Base-by-base conservation (phyloP, 2,329 filamentous ascomycete genomes). In the Zymoseptoria tritici region DNA sequence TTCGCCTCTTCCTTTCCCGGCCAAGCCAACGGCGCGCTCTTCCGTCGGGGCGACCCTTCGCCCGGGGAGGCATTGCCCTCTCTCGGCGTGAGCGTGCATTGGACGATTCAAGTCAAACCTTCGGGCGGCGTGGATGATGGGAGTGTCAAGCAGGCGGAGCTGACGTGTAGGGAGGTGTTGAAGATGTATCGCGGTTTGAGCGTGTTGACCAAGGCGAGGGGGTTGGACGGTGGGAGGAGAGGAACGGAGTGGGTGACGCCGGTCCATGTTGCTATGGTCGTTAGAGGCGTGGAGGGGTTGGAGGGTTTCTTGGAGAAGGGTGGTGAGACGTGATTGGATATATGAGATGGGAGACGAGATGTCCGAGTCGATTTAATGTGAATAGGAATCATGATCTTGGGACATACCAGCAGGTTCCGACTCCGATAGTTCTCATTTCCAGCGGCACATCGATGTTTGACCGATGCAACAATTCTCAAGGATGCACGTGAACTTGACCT, bases 221-320 rank as follows among this genome's bases (percentile, higher is more conserved):
- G 71, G 74, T 84, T 73, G 68, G 77, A 85, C 68, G 81, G 84
- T 67, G 74, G 79, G 61, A 78, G 84, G 62, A 29, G 22, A 31
- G 22, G 20, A 57, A 79, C 76, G 54, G 84, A 86, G 68, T 76
- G 76, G 16, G 80, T 85, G n/a, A 77, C 88, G 67, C 90, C 90
- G 19, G 90, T 89, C 87, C 90, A 93, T 78, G 77, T 93, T 61
- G 86, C 85, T 11, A 86, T 83, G 19, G 88, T 85, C 2, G 82
- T 88, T 73, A 87, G 87, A 74, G 87, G 83, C 2, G 85, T 85
- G 3, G 79, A 83, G 70, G 86, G 82, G 20, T 73, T 93, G 70
- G 68, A 76, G 36, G 68, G 69, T 0, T 56, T 68, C 54, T 56
- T 61, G 31, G 36, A 16, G 13, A 16, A 46, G 36, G 36, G 16